These are phyloP conservation scores for Gentiana straminea DNA, from an alignment of 257 asterid genomes.

Conservation along the genomic window DNA sequence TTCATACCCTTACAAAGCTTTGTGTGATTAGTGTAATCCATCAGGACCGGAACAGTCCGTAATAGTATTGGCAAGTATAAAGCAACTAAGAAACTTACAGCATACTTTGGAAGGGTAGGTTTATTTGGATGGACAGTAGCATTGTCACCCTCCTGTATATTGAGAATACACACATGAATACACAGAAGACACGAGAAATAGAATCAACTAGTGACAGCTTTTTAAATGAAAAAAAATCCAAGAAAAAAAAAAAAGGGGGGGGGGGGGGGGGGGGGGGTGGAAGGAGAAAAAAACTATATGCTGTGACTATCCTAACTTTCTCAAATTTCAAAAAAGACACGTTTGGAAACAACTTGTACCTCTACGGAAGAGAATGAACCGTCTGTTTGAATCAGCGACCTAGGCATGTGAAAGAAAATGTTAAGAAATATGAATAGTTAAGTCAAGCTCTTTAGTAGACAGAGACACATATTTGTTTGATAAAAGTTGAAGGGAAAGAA, in stretches of 20 bases:
- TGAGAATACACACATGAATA: conserved; percentile 9
- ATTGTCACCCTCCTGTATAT: conserved; percentile 37
- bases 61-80: background rate
- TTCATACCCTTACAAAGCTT: too few relatives aligned
- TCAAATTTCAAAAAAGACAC: background rate
- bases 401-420: conserved; percentile 5
- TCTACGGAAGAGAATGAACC: conserved; percentile 9
- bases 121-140: conserved; percentile 27
- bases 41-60: background rate
- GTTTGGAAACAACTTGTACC: conserved; percentile 8
- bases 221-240: background rate
- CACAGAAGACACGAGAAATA: background rate
- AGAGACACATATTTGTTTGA: background rate
- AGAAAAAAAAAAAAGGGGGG: too few relatives aligned
- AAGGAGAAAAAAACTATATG: background rate
- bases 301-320: background rate
- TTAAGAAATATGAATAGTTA: background rate
- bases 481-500: background rate
- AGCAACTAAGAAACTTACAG: conserved; percentile 42
- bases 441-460: background rate
- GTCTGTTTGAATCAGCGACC: conserved; percentile 17
- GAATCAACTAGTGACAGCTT: background rate
- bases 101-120: conserved; percentile 61
- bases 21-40: conserved; percentile 1
- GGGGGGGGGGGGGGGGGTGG: too few relatives aligned